These are phyloP conservation scores for Thelonectria blattea DNA, from an alignment of 2,329 filamentous ascomycete genomes.

Conservation along the genomic window DNA sequence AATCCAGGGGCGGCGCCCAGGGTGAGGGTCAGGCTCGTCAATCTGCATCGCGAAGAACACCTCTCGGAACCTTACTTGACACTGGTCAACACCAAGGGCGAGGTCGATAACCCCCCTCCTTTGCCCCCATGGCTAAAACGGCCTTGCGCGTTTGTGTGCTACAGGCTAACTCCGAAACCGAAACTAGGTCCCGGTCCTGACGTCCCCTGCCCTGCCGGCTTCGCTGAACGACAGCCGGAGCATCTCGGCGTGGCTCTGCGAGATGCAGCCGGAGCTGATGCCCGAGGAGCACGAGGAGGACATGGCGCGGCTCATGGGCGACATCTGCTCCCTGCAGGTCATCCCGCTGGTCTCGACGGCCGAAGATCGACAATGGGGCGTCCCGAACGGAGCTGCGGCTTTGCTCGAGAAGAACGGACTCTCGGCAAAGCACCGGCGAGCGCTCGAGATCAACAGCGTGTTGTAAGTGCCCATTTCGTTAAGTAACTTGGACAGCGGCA, in stretches of 20 bases:
- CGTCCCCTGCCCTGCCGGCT: slow-evolving; percentile 32
- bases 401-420: slow-evolving; percentile 38
- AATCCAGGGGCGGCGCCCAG: slow-evolving; percentile 35
- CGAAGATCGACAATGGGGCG: slow-evolving; percentile 34
- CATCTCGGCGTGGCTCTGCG: slow-evolving; percentile 40
- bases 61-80: slow-evolving; percentile 39
- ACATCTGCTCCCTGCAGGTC: slow-evolving; percentile 37
- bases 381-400: slow-evolving; percentile 39
- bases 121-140: not conserved
- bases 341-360: slow-evolving; percentile 33
- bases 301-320: slow-evolving; percentile 35
- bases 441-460: slow-evolving; percentile 41
- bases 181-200: slow-evolving; percentile 37
- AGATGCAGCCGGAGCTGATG: slow-evolving; percentile 37
- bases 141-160: not conserved
- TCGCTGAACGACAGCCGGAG: slow-evolving; percentile 37
- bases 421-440: slow-evolving; percentile 36
- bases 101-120: slow-evolving; percentile 30
- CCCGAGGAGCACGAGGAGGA: slow-evolving; percentile 31
- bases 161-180: slow-evolving; percentile 1
- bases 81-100: slow-evolving; percentile 36
- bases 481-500: not conserved
- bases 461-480: slow-evolving; percentile 35
- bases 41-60: slow-evolving; percentile 37
- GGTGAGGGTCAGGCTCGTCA: slow-evolving; percentile 36